phyloP scores from a whole-genome alignment of 2,329 filamentous ascomycete genomes.

The Paracorniculantispora psalliotae region DNA sequence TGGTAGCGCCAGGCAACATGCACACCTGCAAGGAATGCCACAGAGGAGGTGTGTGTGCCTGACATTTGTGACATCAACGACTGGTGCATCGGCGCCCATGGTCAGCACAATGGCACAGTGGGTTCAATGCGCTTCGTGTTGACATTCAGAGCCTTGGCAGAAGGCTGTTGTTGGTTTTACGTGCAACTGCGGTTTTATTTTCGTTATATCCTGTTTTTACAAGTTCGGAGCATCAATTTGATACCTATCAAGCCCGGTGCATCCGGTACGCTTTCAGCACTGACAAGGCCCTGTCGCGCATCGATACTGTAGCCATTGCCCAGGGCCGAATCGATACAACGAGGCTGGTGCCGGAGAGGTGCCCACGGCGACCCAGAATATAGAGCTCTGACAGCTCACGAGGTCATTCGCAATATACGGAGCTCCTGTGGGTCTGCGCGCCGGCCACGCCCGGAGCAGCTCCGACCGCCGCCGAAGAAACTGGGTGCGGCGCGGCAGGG shows the following conservation, averaged over 20 bases:
- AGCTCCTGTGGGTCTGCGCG: background rate
- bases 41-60: background rate
- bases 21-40: background rate
- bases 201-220: background rate
- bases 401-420: conserved; percentile 1
- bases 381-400: conserved; percentile 3
- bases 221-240: background rate
- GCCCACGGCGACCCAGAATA: background rate
- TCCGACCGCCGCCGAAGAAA: conserved; percentile 27
- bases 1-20: background rate
- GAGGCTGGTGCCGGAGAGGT: too few relatives aligned
- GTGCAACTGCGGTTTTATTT: background rate
- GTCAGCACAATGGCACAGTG: background rate
- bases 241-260: background rate
- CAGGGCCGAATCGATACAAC: too few relatives aligned
- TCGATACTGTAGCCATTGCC: too few relatives aligned
- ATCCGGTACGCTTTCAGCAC: background rate
- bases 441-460: background rate
- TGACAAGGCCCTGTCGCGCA: too few relatives aligned
- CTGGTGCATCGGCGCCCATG: background rate
- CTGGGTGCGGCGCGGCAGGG: conserved; percentile 6
- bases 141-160: background rate
- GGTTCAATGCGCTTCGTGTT: background rate
- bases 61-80: conserved; percentile 4
- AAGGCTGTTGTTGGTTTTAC: background rate